Base-by-base conservation (phyloP, 495 filamentous ascomycete genomes). In the Penicillium nucicola region DNA sequence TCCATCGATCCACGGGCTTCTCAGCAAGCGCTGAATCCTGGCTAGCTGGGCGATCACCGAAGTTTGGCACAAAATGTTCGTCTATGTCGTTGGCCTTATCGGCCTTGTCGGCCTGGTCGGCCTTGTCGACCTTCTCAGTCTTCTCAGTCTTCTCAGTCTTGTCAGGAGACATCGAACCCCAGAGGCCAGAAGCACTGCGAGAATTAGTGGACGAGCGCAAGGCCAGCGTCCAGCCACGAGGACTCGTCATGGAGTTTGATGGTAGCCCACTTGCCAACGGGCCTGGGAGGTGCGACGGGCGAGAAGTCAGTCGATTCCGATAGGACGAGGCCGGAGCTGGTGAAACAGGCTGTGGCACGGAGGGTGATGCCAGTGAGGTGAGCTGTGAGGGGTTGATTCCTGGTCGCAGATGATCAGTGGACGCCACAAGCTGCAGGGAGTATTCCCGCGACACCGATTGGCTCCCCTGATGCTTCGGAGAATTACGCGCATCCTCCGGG, bases 331-430 rank as follows among this genome's bases (percentile, higher is more conserved):
- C 64, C 42, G 51, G 53, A 40, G 40, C 62, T 20, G 36, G 60
- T 35, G 42, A 56, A 45, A 45, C 58, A 52, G 25, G 60, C 44
- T 35, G 55, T 15, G 42, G 60, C 22, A 45, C 61, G 50, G 53
- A 62, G 5, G 70, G 59, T 18, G 67, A 68, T 3, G 61, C 43
- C 18, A 68, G 56, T 0, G 65, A 62, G 14, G 60, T 53, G 18
- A 70, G 45, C 31, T 64, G 53, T 13, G 65, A 53, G 11, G 64
- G 67, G 42, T 70, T 68, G 18, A 62, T 66, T n/a, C 78, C 73
- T 5, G 80, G 74, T 9, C 85, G 82, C 4, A 96, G 74, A 61
- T 97, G 92, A 17, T 96, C 92, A 1, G 82, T 86, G 23, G 85
- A 92, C 20, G 88, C 88, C 12, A 87, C 73, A 14, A 95, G 60